Percentiles rank a stretch among this genome's conserved stretches.
Conservation (phyloP, 2,329 filamentous ascomycete species). For the Colletotrichum melonis region DNA sequence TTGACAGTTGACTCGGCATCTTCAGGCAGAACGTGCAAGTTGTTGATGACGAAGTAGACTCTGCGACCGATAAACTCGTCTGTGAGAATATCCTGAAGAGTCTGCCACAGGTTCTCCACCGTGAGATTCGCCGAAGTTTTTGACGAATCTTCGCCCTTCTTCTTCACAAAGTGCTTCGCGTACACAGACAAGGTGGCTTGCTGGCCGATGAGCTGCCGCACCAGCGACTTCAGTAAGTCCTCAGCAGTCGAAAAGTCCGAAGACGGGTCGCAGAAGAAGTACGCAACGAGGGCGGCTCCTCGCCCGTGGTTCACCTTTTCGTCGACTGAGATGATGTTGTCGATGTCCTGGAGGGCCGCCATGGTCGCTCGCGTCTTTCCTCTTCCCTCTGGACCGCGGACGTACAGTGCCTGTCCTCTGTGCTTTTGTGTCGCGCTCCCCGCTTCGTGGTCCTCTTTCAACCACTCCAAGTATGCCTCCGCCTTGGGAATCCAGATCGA, state of each 20-base stretch:
- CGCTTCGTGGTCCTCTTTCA: conserved; percentile 38
- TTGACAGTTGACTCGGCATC: conserved; percentile 47
- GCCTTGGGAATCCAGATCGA: conserved; percentile 54
- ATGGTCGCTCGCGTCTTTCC: conserved; percentile 55
- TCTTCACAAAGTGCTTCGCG: conserved; percentile 48
- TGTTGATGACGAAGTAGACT: conserved; percentile 55
- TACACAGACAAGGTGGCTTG: conserved; percentile 48
- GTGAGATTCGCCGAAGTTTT: conserved; percentile 44
- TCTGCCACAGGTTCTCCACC: conserved; percentile 53
- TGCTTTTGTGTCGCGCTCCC: conserved; percentile 4
- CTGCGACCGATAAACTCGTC: conserved; percentile 50
- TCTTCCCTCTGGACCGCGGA: conserved; percentile 53
- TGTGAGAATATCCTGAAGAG: conserved; percentile 53
- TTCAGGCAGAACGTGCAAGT: conserved; percentile 50
- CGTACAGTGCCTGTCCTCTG: conserved; percentile 49
- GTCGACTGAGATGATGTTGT: conserved; percentile 40
- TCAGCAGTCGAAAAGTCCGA: conserved; percentile 53
- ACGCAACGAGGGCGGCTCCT: conserved; percentile 47
- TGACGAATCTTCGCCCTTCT: conserved; percentile 44
- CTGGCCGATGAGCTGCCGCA: conserved; percentile 51
- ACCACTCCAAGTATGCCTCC: conserved; percentile 49
- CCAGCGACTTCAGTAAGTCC: conserved; percentile 52
- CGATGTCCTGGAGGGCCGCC: conserved; percentile 50
- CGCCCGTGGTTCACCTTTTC: conserved; percentile 38
- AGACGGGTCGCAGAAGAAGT: conserved; percentile 54